These are phyloP conservation scores for Wickerhamiella pararugosa DNA, from an alignment of 1,139 yeast species.

Conservation along the genomic window DNA sequence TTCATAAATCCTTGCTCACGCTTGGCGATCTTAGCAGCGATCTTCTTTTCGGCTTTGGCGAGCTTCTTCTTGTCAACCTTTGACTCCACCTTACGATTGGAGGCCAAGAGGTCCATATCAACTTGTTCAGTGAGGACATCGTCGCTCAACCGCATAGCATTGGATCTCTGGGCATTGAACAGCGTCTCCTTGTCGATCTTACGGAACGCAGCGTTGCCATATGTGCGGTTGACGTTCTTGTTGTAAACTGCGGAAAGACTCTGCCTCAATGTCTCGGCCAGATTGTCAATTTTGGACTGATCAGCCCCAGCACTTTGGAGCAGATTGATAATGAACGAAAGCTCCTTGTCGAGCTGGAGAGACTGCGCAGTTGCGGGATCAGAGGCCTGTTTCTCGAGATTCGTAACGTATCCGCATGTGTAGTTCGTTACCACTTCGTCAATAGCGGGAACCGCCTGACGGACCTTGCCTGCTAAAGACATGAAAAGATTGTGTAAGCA, in stretches of 20 bases:
- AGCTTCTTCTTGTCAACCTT: slow-evolving; percentile 92
- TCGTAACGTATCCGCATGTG: slow-evolving; percentile 78
- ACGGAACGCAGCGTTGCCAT: slow-evolving; percentile 69
- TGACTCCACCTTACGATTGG: slow-evolving; percentile 70
- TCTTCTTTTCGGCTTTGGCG: slow-evolving; percentile 93
- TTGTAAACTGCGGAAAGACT: slow-evolving; percentile 42
- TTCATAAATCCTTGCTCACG: slow-evolving; percentile 62
- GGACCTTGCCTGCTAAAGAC: slow-evolving; percentile 32
- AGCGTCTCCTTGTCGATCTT: slow-evolving; percentile 33
- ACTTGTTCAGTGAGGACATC: slow-evolving; percentile 39
- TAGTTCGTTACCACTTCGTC: slow-evolving; percentile 88
- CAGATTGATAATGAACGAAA: slow-evolving; percentile 46
- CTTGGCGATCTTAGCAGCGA: slow-evolving; percentile 92
- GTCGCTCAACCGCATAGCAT: slow-evolving; percentile 22
- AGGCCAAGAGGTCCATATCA: slow-evolving; percentile 66
- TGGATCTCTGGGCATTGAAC: slow-evolving; percentile 23
- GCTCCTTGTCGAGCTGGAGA: slow-evolving; percentile 49
- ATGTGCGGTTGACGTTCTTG: slow-evolving; percentile 43
- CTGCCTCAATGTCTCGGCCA: slow-evolving; percentile 33
- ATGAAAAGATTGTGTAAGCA: background rate
- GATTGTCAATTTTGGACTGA: slow-evolving; percentile 32
- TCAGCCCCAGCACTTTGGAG: slow-evolving; percentile 75
- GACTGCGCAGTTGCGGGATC: slow-evolving; percentile 64
- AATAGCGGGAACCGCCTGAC: slow-evolving; percentile 75
- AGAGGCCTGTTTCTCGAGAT: slow-evolving; percentile 56